Base-by-base conservation (phyloP, 139 green algal genomes). In the Limnomonas spitsbergensis region DNA sequence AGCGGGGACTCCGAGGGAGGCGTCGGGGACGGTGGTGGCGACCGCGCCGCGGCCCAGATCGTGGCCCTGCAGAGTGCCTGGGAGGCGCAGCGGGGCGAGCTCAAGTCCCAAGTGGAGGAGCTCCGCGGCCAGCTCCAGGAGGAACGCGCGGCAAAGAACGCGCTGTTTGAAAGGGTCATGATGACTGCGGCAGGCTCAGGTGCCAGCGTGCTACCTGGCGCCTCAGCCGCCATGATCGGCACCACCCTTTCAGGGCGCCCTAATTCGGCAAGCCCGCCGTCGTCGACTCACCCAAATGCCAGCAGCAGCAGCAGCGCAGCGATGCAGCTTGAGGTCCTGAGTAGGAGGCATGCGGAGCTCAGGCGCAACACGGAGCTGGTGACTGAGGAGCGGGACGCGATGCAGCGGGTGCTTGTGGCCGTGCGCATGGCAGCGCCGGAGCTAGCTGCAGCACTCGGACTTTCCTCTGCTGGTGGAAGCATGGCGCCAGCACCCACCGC, bases 401-500 rank as follows among this genome's bases (percentile, higher is more conserved):
- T 42, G 78, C 83, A 87, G 85, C 52, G 29, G 68, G 32, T 35
- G 7, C 14, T 76, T 14, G 35, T 24, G 14, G 69, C 69, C 4
- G 14, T 76, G 9, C 69, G 69, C 14, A 54, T 76, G 69, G 69
- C 69, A 29, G 69, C 69, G 7, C 69, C 69, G 7, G 69, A 76
- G 37, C 69, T 76, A 52, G 69, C 32, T 27, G 69, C n/a, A 27
- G 37, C 69, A 20, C 27, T 47, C 9, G 61, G 61, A 29, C 14
- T 61, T 20, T 29, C 14, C 47, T 29, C 14, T 29, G 20, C 47
- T 61, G 47, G 14, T 61, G 47, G 20, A 14, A 61, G 47, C 20
- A 61, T 20, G 20, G 47, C 14, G 47, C 14, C 14, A 29, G 20
- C 47, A 61, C 14, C 47, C 20, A 20, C 47, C 47, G 47, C 14